phyloP scores from a whole-genome alignment of 805 yeast species.

The Saccharomycopsis sp. region DNA sequence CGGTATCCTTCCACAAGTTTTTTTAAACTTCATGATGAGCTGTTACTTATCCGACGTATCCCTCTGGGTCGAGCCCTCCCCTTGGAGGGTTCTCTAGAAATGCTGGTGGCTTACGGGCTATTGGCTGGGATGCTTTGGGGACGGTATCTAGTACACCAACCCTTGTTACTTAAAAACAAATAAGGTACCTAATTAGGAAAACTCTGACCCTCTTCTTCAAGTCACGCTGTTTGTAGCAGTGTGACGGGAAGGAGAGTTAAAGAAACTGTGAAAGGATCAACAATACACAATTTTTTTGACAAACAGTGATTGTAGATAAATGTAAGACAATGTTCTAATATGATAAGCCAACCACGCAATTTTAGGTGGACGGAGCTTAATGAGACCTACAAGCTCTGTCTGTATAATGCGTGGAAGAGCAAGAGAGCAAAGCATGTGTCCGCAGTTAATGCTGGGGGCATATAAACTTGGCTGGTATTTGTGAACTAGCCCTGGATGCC shows the following conservation, averaged over 20 bases:
- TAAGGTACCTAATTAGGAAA: constrained; percentile 1
- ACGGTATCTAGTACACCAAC: constrained; percentile 2
- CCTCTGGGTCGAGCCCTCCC: neutral
- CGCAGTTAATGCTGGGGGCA: neutral
- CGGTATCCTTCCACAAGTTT: constrained; percentile 2
- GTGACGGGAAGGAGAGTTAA: neutral
- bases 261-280: neutral
- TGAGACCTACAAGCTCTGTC: neutral
- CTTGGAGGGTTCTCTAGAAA: neutral
- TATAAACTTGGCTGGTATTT: no score
- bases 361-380: neutral
- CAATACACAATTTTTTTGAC: neutral
- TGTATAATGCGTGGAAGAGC: neutral
- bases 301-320: neutral
- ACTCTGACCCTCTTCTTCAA: constrained; percentile 1
- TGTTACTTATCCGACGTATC: neutral
- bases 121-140: constrained; percentile 1
- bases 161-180: neutral
- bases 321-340: no score
- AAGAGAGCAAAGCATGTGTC: neutral
- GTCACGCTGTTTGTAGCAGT: neutral
- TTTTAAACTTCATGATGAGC: constrained; percentile 3
- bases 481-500: no score
- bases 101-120: neutral
- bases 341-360: neutral